A percentile compares a stretch with the other conserved stretches of the same genome.
phyloP scores from a whole-genome alignment of 495 filamentous ascomycete species.

The Tirmania nivea region DNA sequence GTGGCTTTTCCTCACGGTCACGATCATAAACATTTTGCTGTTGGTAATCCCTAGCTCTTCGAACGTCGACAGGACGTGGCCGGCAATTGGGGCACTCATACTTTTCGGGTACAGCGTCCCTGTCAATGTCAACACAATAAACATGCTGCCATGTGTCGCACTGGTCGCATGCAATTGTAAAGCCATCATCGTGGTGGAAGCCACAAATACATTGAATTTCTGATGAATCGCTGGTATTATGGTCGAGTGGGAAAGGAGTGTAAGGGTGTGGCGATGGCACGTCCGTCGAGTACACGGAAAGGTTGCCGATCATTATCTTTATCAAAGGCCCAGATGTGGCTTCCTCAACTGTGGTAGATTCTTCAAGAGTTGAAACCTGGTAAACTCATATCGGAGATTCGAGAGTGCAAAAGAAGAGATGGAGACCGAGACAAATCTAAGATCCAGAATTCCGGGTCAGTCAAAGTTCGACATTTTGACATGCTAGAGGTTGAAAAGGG shows the following conservation, averaged over 20 bases:
- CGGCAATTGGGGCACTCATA: conserved; percentile 79
- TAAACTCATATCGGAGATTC: conserved; percentile 20
- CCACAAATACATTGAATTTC: conserved; percentile 89
- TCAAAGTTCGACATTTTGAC: conserved; percentile 11
- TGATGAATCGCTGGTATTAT: conserved; percentile 12
- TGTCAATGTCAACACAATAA: conserved; percentile 70
- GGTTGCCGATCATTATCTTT: conserved; percentile 22
- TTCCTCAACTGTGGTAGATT: conserved; percentile 19
- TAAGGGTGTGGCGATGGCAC: conserved; percentile 16
- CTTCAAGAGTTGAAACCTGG: conserved; percentile 18
- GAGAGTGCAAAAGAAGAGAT: conserved; percentile 8
- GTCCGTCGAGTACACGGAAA: conserved; percentile 16
- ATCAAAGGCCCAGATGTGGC: conserved; percentile 21
- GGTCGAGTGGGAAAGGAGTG: conserved; percentile 11
- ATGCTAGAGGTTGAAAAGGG: neutral
- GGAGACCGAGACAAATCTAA: conserved; percentile 7
- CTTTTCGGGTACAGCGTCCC: conserved; percentile 42
- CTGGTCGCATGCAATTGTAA: conserved; percentile 83
- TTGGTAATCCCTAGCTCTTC: conserved; percentile 48
- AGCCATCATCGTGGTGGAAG: conserved; percentile 84
- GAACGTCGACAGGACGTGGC: conserved; percentile 46
- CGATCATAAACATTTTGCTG: conserved; percentile 36
- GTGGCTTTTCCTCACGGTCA: conserved; percentile 28
- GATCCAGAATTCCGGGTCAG: conserved; percentile 8
- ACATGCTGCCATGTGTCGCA: conserved; percentile 99